Conservation (phyloP, 192 early-diverging fungal species). For the Hyaloraphidium curvatum region DNA sequence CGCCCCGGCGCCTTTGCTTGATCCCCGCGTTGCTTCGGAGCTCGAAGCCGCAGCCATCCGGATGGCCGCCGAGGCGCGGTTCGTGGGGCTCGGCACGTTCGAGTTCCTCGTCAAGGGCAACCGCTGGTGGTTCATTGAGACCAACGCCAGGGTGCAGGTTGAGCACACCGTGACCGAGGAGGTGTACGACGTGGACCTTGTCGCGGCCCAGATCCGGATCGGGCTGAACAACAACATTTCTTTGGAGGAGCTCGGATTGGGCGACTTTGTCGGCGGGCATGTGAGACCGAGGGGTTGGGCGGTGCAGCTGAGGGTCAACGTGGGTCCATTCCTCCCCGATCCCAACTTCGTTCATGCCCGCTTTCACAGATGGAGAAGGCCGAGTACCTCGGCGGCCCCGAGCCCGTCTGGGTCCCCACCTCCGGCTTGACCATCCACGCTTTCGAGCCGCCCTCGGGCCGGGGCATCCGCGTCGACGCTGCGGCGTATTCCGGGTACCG, state of each 20-base stretch:
- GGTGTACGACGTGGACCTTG: background rate
- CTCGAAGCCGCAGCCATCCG: background rate
- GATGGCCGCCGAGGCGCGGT: background rate
- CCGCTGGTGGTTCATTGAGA: background rate
- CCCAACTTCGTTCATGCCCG: too few species aligned
- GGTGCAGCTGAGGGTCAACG: background rate
- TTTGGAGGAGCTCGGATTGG: background rate
- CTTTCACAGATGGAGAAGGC: background rate
- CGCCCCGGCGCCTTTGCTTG: conserved; percentile 45
- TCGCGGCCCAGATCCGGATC: background rate
- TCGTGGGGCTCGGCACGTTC: background rate
- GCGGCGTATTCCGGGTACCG: background rate
- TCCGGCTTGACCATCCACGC: background rate
- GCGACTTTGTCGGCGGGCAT: too few species aligned
- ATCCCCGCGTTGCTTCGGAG: background rate
- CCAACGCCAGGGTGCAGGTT: conserved; percentile 1
- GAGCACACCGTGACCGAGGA: conserved; percentile 3
- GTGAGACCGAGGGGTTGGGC: background rate
- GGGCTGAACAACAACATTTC: background rate
- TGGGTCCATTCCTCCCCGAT: too few species aligned
- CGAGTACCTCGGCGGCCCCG: conserved; percentile 1
- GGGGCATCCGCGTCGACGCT: conserved; percentile 1
- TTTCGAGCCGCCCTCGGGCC: conserved; percentile 1
- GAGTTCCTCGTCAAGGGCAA: conserved; percentile 1
- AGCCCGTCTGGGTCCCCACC: conserved; percentile 18